Percentiles rank a stretch among this genome's conserved stretches.
Evolutionary conservation across 2,329 filamentous ascomycete species (phyloP).

Genomic region (Hypoxylon rubiginosum): DNA sequence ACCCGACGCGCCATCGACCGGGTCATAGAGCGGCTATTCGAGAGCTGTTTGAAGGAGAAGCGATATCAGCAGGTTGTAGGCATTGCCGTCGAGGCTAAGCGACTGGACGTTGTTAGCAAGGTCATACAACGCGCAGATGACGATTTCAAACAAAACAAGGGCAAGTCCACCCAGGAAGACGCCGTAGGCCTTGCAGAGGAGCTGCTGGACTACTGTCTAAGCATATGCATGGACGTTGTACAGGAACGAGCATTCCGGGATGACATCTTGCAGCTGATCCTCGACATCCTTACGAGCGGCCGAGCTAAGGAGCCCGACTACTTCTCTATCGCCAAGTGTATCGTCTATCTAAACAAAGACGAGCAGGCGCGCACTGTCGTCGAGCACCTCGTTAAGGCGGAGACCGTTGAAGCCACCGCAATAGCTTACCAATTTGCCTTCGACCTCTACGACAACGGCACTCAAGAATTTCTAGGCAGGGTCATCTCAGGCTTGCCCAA

Average conservation of each 20-base stretch:
- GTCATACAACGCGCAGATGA: slow-evolving; percentile 92
- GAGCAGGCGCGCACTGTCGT: slow-evolving; percentile 91
- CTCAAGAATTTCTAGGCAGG: slow-evolving; percentile 94
- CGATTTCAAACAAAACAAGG: slow-evolving; percentile 80
- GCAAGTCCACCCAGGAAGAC: slow-evolving; percentile 67
- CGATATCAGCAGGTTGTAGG: slow-evolving; percentile 96
- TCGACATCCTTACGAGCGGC: slow-evolving; percentile 89
- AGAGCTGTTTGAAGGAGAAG: slow-evolving; percentile 86
- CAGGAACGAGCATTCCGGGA: slow-evolving; percentile 89
- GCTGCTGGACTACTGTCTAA: slow-evolving; percentile 94
- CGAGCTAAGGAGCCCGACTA: slow-evolving; percentile 91
- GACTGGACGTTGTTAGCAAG: slow-evolving; percentile 85
- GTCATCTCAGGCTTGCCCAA: slow-evolving; percentile 84
- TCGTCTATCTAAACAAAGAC: slow-evolving; percentile 94
- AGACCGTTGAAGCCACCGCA: slow-evolving; percentile 81
- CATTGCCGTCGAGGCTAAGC: slow-evolving; percentile 95
- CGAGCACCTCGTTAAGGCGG: slow-evolving; percentile 82
- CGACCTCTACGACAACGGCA: slow-evolving; percentile 98
- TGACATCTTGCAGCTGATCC: slow-evolving; percentile 88
- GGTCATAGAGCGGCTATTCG: slow-evolving; percentile 90
- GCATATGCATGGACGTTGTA: slow-evolving; percentile 97
- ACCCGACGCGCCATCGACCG: slow-evolving; percentile 85
- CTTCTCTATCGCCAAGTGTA: slow-evolving; percentile 97
- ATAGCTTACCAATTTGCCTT: slow-evolving; percentile 98
- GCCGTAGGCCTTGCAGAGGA: slow-evolving; percentile 80